Evolutionary conservation across 495 filamentous ascomycete genomes (phyloP), one percentile per base, ranked within the genome.

Genomic region (Aspergillus incahuasiensis): DNA sequence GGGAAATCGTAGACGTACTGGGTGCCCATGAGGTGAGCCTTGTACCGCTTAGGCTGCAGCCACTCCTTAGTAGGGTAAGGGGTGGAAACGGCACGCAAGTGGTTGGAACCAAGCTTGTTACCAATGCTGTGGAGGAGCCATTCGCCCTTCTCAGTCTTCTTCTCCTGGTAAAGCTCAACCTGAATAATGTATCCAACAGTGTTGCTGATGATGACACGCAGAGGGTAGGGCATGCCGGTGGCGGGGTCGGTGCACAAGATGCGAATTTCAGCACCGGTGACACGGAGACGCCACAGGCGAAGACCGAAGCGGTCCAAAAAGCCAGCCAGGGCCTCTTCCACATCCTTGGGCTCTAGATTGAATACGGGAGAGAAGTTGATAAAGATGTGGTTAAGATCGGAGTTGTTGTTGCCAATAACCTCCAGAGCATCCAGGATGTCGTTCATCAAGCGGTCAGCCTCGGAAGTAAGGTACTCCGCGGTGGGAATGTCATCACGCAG

Each of bases 1-100:
- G 94, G 94, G 88, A 98, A 98, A 77, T 98, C 94, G 70, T 98
- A 98, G 55, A 96, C 95, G 62, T 96, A 98, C 70, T 98, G 94
- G 16, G 94, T 98, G 62, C 94, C 94, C 92, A 97, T 97, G 52
- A 98, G 69, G 72, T 98, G 94, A 48, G 94, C 94, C 84, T 95
- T 97, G 85, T 97, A 97, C 55, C 94, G 83, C 84, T 97, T 98
- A 57, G 94, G 94, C 76, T 98, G 94, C 58, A 97, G 79, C 86
- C 92, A 96, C 68, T 96, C 95, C 81, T 97, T 98, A 63, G 92
- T 96, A 24, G 92, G 87, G 74, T 98, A 97, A 20, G 94, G 94
- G 7, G 94, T 90, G 30, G 84, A 86, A 40, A 97, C 92, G 5
- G 91, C 83, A 57, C 91, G 81, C 70, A 98, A 76, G 67, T 98